Base-by-base conservation (phyloP, 306 rosid species). In the Prinsepia uniflora region DNA sequence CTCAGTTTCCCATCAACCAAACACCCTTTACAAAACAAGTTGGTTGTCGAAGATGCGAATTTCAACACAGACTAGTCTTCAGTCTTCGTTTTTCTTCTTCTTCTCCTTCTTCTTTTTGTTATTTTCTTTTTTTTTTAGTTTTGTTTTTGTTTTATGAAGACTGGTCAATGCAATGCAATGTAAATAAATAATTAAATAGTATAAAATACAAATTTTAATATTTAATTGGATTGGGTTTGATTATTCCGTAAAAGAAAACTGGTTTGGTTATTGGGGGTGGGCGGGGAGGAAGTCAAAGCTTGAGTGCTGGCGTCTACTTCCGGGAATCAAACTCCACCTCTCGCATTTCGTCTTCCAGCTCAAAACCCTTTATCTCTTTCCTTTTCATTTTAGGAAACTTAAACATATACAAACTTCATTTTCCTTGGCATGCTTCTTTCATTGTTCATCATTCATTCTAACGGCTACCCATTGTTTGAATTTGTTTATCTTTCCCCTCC, bases 301-400 rank as follows among this genome's bases (percentile, higher is more conserved):
- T 59, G 68, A 44, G 75, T 72, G 75, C 75, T 34, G 75, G 41
- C 67, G 68, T 72, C 57, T 60, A 0, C 12, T 59, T 30, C 67
- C 59, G 40, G 56, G 67, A 24, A 17, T 9, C 36, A 30, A 30
- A 30, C 36, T 30, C 4, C 36, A 30, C 36, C 36, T 30, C 36
- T 0, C 36, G 36, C 36, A 30, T 30, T 30, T 30, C 36, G 36
- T 30, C 36, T 30, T 30, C 36, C 2, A 30, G 3, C 36, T 30
- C 36, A 30, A 30, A 30, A 30, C 36, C 36, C 36, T 30, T 30
- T 30, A 30, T 30, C 4, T 30, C 36, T 30, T 30, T 30, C 36
- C 36, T 3, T 30, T 3, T 2, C 36, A 30, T 30, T 30, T 30
- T 30, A 30, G 36, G 36, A 30, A 30, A 30, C 36, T 3, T 30